These are phyloP conservation scores for Diaporthe nobilis DNA, from an alignment of 2,329 filamentous ascomycete species.

Conservation along the genomic window DNA sequence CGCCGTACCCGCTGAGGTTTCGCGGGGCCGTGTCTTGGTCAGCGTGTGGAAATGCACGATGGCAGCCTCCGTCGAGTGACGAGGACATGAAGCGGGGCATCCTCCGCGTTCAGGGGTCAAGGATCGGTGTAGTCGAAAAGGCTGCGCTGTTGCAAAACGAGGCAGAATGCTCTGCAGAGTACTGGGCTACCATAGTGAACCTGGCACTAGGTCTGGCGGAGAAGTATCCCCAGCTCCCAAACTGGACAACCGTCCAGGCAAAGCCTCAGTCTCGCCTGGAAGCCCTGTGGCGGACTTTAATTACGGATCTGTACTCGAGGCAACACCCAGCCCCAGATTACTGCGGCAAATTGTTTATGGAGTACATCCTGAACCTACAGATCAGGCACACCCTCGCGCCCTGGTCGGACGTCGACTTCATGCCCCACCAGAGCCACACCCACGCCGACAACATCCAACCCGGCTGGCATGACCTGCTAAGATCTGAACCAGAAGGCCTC, in stretches of 20 bases:
- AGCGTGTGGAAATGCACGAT: neutral
- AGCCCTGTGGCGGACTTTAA: slow-evolving; percentile 2
- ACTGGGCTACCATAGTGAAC: neutral
- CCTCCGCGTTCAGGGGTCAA: neutral
- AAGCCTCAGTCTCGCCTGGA: neutral
- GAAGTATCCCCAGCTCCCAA: neutral
- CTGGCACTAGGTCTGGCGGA: neutral
- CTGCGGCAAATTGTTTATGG: slow-evolving; percentile 14
- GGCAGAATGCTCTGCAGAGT: slow-evolving; percentile 8
- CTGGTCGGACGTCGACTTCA: slow-evolving; percentile 31
- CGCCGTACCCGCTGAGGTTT: slow-evolving; percentile 33
- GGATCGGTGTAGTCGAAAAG: slow-evolving; percentile 2
- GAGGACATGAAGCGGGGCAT: neutral
- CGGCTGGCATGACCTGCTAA: slow-evolving; percentile 30
- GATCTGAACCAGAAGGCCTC: slow-evolving; percentile 32
- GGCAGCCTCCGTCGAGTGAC: slow-evolving; percentile 5
- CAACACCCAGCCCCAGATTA: neutral
- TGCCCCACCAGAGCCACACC: slow-evolving; percentile 35
- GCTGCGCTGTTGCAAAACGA: neutral
- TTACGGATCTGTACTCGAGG: neutral
- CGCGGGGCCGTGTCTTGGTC: slow-evolving; percentile 11
- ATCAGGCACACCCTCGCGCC: slow-evolving; percentile 38
- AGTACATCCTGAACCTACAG: slow-evolving; percentile 39
- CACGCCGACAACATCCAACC: slow-evolving; percentile 6
- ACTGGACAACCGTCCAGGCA: neutral